Evolutionary conservation across 495 filamentous ascomycete species (phyloP), one percentile per base, ranked within the genome.

Genomic region (Hypoxylon subgilvum): DNA sequence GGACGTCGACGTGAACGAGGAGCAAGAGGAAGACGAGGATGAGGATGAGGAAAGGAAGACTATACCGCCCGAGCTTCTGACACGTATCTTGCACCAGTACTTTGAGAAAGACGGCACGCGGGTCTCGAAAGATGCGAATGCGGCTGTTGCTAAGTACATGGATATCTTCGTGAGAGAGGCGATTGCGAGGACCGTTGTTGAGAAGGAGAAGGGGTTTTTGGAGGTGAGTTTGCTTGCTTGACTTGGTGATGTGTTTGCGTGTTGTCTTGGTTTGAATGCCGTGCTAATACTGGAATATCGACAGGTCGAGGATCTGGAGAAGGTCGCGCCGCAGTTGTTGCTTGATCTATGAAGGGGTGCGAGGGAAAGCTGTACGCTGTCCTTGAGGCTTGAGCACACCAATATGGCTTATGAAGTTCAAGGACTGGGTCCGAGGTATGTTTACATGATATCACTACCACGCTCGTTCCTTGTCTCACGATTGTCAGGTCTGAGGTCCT

Each of bases 81-180:
- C 86, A 3, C 78, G 79, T 36, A 68, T 97, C 1, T 73, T 97
- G 23, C 87, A 96, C 66, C 83, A 92, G 51, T 84, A 87, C 71
- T 96, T 96, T 65, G 79, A 79, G 57, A 78, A 86, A 49, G 80
- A 84, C 31, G 82, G 84, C 47, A 92, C 86, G 2, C 80, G 87
- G 68, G 87, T 97, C 30, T 84, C 85, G 2, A 87, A 86, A 65
- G 88, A 92, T 42, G 95, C 94, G 13, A 86, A 92, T 68, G 76
- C 73, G 10, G 84, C 91, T 5, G 82, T 94, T 23, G 89, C 83
- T 2, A 91, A 88, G 74, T 97, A 97, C 67, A 82, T 96, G 68
- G 90, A 96, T 75, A 85, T 89, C 9, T 98, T 96, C 79, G 89
- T 97, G 51, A 80, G 89, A 58, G 94, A 98, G 76, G 91, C 92